These are phyloP conservation scores for Endothia cerciana DNA, from an alignment of 2,329 filamentous ascomycete genomes.

Conservation along the genomic window DNA sequence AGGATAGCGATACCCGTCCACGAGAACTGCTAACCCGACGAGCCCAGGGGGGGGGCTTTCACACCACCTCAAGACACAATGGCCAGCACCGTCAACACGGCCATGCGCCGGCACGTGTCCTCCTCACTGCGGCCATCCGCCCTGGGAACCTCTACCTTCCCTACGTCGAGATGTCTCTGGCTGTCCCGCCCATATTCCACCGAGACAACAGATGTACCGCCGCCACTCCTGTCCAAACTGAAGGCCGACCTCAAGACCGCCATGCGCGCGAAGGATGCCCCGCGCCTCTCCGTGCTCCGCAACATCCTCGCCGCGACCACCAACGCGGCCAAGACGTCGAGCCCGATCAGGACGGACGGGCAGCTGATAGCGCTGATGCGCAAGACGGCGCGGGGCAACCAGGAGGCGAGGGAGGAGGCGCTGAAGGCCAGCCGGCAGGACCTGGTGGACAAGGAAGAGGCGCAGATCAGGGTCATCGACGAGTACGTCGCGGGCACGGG, in stretches of 20 bases:
- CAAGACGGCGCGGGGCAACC: conserved; percentile 61
- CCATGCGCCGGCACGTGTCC: conserved; percentile 22
- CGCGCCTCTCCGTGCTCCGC: conserved; percentile 71
- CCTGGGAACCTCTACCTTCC: conserved; percentile 14
- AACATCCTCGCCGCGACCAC: conserved; percentile 69
- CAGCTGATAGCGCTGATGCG: conserved; percentile 70
- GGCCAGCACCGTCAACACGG: conserved; percentile 21
- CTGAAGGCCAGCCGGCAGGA: conserved; percentile 66
- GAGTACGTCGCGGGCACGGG: conserved; percentile 65
- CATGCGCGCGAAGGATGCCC: conserved; percentile 67
- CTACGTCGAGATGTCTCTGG: conserved; percentile 30
- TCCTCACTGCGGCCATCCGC: conserved; percentile 16
- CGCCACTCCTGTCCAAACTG: conserved; percentile 56
- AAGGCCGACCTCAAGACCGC: conserved; percentile 67
- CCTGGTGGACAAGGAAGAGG: conserved; percentile 70
- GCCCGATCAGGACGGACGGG: conserved; percentile 70
- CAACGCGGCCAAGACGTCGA: conserved; percentile 73
- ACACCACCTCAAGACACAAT: conserved; percentile 1
- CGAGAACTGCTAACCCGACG: background rate
- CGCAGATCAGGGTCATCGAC: conserved; percentile 66
- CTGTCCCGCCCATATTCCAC: conserved; percentile 38
- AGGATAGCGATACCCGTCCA: background rate
- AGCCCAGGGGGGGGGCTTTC: too few relatives aligned
- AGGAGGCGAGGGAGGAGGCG: conserved; percentile 67
- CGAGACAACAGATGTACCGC: conserved; percentile 40